Evolutionary conservation across 2,329 filamentous ascomycete species (phyloP).

Genomic region (Metarhizium rileyi): DNA sequence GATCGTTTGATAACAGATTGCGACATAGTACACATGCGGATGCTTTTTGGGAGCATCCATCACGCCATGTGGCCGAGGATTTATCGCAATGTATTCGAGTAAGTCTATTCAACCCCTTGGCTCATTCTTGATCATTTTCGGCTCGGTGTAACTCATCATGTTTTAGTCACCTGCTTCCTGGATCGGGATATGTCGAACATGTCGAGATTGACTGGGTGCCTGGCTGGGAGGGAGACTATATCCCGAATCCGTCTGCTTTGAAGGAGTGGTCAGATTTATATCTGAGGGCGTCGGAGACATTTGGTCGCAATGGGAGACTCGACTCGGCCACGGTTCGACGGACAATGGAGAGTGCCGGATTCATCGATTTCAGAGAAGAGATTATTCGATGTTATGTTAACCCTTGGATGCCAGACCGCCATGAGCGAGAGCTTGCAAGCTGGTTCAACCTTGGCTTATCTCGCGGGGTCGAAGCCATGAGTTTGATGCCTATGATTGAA

Average conservation of each 20-base stretch:
- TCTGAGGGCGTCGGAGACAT: constrained; percentile 55
- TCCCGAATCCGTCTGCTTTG: constrained; percentile 48
- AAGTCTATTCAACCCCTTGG: constrained; percentile 19
- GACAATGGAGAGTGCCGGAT: constrained; percentile 61
- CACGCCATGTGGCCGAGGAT: constrained; percentile 58
- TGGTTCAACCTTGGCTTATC: constrained; percentile 79
- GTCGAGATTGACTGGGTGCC: constrained; percentile 81
- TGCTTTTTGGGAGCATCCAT: constrained; percentile 67
- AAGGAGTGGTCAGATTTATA: constrained; percentile 61
- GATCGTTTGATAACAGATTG: constrained; percentile 38
- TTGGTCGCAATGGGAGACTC: constrained; percentile 55
- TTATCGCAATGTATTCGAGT: constrained; percentile 62
- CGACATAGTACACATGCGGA: constrained; percentile 76
- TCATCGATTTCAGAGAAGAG: constrained; percentile 67
- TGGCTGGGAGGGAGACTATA: constrained; percentile 56
- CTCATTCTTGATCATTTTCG: too few relatives aligned
- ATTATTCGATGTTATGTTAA: constrained; percentile 63
- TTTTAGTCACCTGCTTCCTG: constrained; percentile 63
- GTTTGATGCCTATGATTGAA: constrained; percentile 60
- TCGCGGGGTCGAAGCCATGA: constrained; percentile 63
- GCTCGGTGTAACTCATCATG: background rate
- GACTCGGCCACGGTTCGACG: constrained; percentile 39
- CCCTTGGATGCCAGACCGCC: constrained; percentile 57
- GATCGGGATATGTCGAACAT: constrained; percentile 70
- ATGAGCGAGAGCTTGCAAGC: constrained; percentile 58